Percentiles rank a stretch among this genome's conserved stretches.
phyloP scores from a whole-genome alignment of 2,329 filamentous ascomycete species.

The Graphiopsis chlorocephala region DNA sequence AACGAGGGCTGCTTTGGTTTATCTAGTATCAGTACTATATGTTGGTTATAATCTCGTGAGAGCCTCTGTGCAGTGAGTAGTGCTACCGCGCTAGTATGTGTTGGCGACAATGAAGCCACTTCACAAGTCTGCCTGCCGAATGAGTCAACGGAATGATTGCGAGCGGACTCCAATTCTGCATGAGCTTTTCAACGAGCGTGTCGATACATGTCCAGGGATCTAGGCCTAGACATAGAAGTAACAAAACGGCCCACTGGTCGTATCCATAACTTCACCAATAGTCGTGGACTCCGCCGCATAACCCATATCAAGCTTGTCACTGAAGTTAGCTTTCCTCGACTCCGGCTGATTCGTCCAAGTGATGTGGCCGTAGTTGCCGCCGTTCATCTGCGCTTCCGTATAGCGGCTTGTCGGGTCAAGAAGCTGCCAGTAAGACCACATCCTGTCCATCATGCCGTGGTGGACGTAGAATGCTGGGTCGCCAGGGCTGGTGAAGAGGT shows the following conservation, averaged over 20 bases:
- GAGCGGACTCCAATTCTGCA: not conserved
- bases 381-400: conserved; percentile 30
- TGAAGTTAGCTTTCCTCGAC: conserved; percentile 39
- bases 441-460: conserved; percentile 46
- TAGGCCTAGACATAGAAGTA: conserved; percentile 38
- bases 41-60: not conserved
- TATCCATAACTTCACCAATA: conserved; percentile 38
- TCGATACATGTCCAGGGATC: not conserved
- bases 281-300: conserved; percentile 13
- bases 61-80: not conserved
- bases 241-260: conserved; percentile 45
- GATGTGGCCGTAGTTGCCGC: conserved; percentile 10
- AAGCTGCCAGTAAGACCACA: conserved; percentile 37
- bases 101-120: fast-evolving
- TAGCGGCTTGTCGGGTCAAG: conserved; percentile 31
- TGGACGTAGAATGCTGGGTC: conserved; percentile 48
- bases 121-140: not conserved
- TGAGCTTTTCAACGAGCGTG: not conserved
- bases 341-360: conserved; percentile 12
- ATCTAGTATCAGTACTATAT: not conserved
- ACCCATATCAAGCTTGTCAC: conserved; percentile 40
- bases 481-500: conserved; percentile 41
- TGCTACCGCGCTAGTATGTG: not conserved
- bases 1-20: not conserved
- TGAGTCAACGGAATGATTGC: not conserved